These are phyloP conservation scores for Tricholoma saponaceum DNA, from an alignment of 768 basidiomycete genomes.

Conservation along the genomic window DNA sequence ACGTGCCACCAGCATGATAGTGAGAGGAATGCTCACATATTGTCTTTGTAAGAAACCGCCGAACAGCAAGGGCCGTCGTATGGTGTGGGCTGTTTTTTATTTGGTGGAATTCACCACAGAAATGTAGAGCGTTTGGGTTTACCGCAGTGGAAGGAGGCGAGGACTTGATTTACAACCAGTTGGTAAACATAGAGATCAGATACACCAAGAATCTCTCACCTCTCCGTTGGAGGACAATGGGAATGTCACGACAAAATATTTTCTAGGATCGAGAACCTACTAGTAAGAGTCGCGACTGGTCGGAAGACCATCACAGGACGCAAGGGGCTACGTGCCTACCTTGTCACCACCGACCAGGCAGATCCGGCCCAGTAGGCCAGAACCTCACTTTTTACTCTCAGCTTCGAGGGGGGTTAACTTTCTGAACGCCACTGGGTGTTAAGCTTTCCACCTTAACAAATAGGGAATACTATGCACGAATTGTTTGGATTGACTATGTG, in stretches of 20 bases:
- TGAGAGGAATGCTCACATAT: constrained; percentile 39
- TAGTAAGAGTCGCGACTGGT: neutral
- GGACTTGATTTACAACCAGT: constrained; percentile 30
- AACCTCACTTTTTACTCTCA: neutral
- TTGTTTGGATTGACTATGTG: constrained; percentile 50
- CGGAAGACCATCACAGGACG: neutral
- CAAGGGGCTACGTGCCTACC: constrained; percentile 20
- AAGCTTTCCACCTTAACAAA: constrained; percentile 51
- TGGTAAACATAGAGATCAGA: neutral
- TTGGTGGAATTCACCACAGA: neutral
- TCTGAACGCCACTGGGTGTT: constrained; percentile 35
- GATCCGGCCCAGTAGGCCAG: constrained; percentile 32
- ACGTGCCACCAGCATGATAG: neutral
- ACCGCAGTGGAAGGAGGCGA: constrained; percentile 63
- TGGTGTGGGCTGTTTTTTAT: constrained; percentile 37
- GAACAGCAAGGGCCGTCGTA: constrained; percentile 61
- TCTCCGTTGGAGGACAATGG: constrained; percentile 58
- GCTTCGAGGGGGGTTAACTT: no score
- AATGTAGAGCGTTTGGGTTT: neutral
- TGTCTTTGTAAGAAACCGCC: constrained; percentile 52
- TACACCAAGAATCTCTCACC: constrained; percentile 24
- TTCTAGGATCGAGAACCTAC: constrained; percentile 45
- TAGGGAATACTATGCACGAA: constrained; percentile 56
- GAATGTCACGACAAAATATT: constrained; percentile 54
- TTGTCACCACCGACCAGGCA: constrained; percentile 49